Evolutionary conservation across 768 basidiomycete species (phyloP).

Genomic region (Russula ochroleuca): DNA sequence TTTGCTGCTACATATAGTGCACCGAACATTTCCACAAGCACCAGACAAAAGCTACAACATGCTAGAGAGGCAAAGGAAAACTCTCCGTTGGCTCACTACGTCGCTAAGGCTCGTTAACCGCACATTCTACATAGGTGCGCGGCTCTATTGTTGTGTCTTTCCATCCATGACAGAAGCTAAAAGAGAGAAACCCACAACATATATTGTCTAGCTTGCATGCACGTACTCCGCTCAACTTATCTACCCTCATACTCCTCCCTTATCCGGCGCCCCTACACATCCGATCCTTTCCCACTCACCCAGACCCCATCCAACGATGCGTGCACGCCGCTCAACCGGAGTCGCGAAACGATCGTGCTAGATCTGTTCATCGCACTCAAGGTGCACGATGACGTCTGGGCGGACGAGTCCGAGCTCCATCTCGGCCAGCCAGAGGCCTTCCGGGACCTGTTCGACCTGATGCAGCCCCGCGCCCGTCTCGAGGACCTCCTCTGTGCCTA

Average conservation of each 20-base stretch:
- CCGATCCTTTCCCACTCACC: slow-evolving; percentile 61
- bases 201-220: slow-evolving; percentile 61
- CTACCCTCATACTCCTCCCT: slow-evolving; percentile 59
- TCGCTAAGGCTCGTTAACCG: slow-evolving; percentile 62
- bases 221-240: slow-evolving; percentile 73
- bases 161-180: background rate
- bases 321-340: slow-evolving; percentile 41
- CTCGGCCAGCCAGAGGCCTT: slow-evolving; percentile 71
- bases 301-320: slow-evolving; percentile 20
- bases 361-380: slow-evolving; percentile 79
- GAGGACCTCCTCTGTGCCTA: slow-evolving; percentile 63
- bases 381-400: slow-evolving; percentile 73
- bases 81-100: slow-evolving; percentile 65
- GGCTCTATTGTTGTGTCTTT: background rate
- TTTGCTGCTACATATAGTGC: slow-evolving; percentile 64
- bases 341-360: slow-evolving; percentile 70
- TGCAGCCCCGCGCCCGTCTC: slow-evolving; percentile 67
- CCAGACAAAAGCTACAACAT: slow-evolving; percentile 40
- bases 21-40: slow-evolving; percentile 54
- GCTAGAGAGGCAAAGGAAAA: slow-evolving; percentile 56
- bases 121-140: slow-evolving; percentile 61
- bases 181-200: background rate
- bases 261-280: slow-evolving; percentile 64
- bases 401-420: slow-evolving; percentile 70
- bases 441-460: slow-evolving; percentile 73